Percentiles rank a stretch among this genome's conserved stretches.
phyloP scores from a whole-genome alignment of 345 rosid species.

The Xanthoceras sorbifolium region DNA sequence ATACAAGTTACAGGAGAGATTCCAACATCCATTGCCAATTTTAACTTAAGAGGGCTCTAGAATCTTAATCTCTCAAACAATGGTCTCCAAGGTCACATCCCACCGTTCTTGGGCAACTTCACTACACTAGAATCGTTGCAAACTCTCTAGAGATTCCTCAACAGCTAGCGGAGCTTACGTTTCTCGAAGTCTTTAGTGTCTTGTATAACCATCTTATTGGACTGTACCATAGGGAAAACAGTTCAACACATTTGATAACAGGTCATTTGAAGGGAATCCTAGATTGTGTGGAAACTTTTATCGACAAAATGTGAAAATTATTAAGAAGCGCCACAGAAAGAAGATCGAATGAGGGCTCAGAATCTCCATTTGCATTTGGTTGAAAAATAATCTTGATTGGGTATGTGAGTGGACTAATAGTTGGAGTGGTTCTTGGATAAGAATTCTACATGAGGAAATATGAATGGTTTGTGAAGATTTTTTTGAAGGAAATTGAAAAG shows the following conservation, averaged over 20 bases:
- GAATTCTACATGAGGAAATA: background rate
- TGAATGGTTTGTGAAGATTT: slow-evolving; percentile 10
- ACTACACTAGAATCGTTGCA: slow-evolving; percentile 6
- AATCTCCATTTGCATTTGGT: background rate
- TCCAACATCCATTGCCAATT: too few species aligned
- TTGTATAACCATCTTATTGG: background rate
- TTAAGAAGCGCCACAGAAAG: background rate
- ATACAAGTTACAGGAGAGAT: too few species aligned
- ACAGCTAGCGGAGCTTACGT: background rate
- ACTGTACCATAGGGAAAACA: background rate
- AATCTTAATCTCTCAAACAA: slow-evolving; percentile 21
- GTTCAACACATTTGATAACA: background rate
- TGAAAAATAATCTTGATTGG: background rate
- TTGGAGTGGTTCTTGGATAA: slow-evolving; percentile 15
- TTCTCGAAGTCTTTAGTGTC: background rate
- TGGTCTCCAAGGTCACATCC: background rate
- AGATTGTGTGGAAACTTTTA: slow-evolving; percentile 1
- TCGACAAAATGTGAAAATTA: background rate
- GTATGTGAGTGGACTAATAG: background rate
- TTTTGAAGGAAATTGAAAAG: background rate
- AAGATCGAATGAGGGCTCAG: background rate
- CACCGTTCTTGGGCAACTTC: background rate
- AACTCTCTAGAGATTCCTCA: slow-evolving; percentile 15
- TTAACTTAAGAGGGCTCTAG: too few species aligned
- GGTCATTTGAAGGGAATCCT: background rate